Conservation (phyloP, 2,329 filamentous ascomycete species). For the Colletotrichum sp. region DNA sequence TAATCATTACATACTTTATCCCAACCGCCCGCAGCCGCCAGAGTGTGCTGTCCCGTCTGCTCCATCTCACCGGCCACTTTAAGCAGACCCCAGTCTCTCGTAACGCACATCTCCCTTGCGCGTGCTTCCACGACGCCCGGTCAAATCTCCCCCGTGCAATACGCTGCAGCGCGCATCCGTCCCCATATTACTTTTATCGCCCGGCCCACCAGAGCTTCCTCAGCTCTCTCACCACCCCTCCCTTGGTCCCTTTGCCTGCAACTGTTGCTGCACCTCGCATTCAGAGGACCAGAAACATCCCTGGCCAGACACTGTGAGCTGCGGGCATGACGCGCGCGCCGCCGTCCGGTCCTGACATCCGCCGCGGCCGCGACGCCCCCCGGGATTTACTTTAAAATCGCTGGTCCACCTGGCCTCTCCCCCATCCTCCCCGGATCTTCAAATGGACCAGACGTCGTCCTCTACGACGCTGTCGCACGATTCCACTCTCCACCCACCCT, state of each 20-base stretch:
- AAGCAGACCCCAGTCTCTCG: neutral
- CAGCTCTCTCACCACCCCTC: neutral
- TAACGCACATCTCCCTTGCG: neutral
- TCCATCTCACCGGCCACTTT: neutral
- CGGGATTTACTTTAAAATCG: slow-evolving; percentile 2
- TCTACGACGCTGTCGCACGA: slow-evolving; percentile 7
- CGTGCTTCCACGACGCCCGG: neutral
- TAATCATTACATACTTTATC: neutral
- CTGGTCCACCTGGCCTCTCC: neutral
- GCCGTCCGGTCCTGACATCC: slow-evolving; percentile 5
- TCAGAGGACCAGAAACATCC: neutral
- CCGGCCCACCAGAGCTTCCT: neutral
- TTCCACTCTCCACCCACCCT: neutral
- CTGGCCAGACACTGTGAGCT: neutral
- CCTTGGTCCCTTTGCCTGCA: neutral
- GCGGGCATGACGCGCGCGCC: slow-evolving; percentile 11
- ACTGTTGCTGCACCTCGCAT: neutral
- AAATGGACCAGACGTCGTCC: slow-evolving; percentile 12
- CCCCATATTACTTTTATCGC: neutral
- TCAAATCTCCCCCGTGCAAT: neutral
- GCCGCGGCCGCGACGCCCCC: slow-evolving; percentile 6
- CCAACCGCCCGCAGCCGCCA: neutral
- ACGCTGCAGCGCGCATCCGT: neutral
- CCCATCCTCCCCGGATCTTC: neutral
- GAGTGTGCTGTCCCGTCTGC: neutral